Base-by-base conservation (phyloP, 1,284 basidiomycete species). In the Tilletia walkeri region DNA sequence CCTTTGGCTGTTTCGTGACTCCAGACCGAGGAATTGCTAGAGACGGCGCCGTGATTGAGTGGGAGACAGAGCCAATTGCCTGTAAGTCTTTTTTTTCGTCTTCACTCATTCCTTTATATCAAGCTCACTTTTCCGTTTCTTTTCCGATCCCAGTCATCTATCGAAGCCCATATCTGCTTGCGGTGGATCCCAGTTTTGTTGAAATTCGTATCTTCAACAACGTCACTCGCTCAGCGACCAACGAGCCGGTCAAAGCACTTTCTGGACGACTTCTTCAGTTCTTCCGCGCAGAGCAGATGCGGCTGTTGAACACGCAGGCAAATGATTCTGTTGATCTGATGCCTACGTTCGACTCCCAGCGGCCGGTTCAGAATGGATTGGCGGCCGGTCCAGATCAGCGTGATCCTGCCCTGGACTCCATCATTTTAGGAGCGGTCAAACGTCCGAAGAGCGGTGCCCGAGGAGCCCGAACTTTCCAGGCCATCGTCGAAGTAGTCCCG, bases 111-210 rank as follows among this genome's bases (percentile, higher is more conserved):
- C 10, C 47, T n/a, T 48, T 45, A 14, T 14, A 45, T 45, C 41
- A 14, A 45, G 41, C 41, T 45, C 9, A 45, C 41, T 9, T 45
- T 7, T 14, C 3, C 9, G 9, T 45, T 9, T 16, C 9, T 16
- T 18, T 5, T 9, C 10, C 7, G 38, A 71, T 73, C 63, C 71
- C 75, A 69, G 92, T 94, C 38, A 92, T 92, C 0, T 90, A 92
- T 85, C 92, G 94, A 78, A 89, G 91, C 66, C 93, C 93, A 0
- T 95, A 94, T 78, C 87, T 98, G 67, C 88, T 97, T 20, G 89
- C 95, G 47, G 94, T 97, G 84, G 93, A 95, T 82, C 87, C 89
- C 18, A 90, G 92, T 39, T 97, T 97, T 85, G 91, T 98, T 81
- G 95, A 98, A 85, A 89, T 98, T 54, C 89, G 95, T 41, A 63